Percentiles rank a stretch among this genome's conserved stretches.
phyloP scores from a whole-genome alignment of 1,284 basidiomycete species.

The Puccinia brachypodii region DNA sequence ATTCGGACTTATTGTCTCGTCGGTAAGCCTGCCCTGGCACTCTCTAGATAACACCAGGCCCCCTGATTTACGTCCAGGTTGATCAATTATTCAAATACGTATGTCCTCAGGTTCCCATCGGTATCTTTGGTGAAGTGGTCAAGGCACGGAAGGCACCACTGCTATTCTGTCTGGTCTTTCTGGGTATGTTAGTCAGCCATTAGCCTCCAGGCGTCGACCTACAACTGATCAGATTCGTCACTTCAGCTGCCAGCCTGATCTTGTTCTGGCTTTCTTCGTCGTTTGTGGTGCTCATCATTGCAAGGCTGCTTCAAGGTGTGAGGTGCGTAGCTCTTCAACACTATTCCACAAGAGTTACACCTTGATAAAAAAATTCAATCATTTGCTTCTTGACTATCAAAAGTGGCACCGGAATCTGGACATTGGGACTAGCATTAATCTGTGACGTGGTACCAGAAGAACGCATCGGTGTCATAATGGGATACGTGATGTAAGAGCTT shows the following conservation, averaged over 20 bases:
- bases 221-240: neutral
- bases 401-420: slow-evolving; percentile 41
- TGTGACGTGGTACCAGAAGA: slow-evolving; percentile 35
- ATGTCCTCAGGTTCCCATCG: slow-evolving; percentile 1
- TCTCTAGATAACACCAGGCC: too few species aligned
- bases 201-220: neutral
- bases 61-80: too few species aligned
- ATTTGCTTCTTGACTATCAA: neutral
- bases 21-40: slow-evolving; percentile 7
- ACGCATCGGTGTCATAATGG: slow-evolving; percentile 19
- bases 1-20: slow-evolving; percentile 37
- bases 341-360: neutral
- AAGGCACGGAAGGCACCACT: slow-evolving; percentile 24
- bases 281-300: slow-evolving; percentile 14
- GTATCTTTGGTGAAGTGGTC: slow-evolving; percentile 15
- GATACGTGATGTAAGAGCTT: slow-evolving; percentile 41
- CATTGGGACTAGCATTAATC: slow-evolving; percentile 36
- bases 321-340: slow-evolving; percentile 1
- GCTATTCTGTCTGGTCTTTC: neutral
- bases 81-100: neutral
- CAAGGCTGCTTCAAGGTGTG: slow-evolving; percentile 30
- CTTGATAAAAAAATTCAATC: neutral
- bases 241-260: slow-evolving; percentile 22
- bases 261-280: slow-evolving; percentile 31
- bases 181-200: neutral